These are phyloP conservation scores for Heimioporus sp. DNA, from an alignment of 768 basidiomycete species.

Conservation along the genomic window DNA sequence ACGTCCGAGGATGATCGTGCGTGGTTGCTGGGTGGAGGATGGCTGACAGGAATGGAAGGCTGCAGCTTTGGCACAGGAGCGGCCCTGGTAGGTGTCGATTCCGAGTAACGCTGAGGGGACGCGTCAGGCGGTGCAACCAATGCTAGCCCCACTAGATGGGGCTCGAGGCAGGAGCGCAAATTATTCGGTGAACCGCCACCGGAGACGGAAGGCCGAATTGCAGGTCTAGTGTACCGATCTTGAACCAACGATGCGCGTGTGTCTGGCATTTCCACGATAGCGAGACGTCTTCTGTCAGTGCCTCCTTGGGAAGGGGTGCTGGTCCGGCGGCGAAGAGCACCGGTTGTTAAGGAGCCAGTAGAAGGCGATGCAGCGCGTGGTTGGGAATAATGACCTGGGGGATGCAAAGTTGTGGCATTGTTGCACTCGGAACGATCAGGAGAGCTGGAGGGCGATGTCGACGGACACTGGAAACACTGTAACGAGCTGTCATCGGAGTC, in stretches of 20 bases:
- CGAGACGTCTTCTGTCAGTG: slow-evolving; percentile 62
- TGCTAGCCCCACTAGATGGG: slow-evolving; percentile 42
- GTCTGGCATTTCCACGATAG: slow-evolving; percentile 55
- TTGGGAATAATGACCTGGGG: not conserved
- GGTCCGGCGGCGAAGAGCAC: slow-evolving; percentile 44
- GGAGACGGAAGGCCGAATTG: slow-evolving; percentile 18
- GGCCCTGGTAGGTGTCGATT: slow-evolving; percentile 46
- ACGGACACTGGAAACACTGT: slow-evolving; percentile 51
- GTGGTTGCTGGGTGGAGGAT: too few relatives aligned
- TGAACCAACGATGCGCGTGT: slow-evolving; percentile 30
- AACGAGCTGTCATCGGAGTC: slow-evolving; percentile 48
- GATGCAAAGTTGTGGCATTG: slow-evolving; percentile 24
- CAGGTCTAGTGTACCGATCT: slow-evolving; percentile 17
- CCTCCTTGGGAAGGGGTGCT: slow-evolving; percentile 58
- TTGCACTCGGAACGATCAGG: slow-evolving; percentile 50
- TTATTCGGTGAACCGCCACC: slow-evolving; percentile 28
- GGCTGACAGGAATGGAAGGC: slow-evolving; percentile 17
- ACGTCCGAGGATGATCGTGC: slow-evolving; percentile 50
- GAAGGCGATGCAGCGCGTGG: slow-evolving; percentile 26
- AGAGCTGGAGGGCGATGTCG: slow-evolving; percentile 36
- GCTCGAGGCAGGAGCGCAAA: slow-evolving; percentile 32
- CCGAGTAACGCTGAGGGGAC: slow-evolving; percentile 49
- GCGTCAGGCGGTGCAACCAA: slow-evolving; percentile 75
- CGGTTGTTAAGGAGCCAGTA: slow-evolving; percentile 26
- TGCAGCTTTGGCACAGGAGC: slow-evolving; percentile 32